Evolutionary conservation across 2,329 filamentous ascomycete genomes (phyloP).

Genomic region (Xylariaceae sp.): DNA sequence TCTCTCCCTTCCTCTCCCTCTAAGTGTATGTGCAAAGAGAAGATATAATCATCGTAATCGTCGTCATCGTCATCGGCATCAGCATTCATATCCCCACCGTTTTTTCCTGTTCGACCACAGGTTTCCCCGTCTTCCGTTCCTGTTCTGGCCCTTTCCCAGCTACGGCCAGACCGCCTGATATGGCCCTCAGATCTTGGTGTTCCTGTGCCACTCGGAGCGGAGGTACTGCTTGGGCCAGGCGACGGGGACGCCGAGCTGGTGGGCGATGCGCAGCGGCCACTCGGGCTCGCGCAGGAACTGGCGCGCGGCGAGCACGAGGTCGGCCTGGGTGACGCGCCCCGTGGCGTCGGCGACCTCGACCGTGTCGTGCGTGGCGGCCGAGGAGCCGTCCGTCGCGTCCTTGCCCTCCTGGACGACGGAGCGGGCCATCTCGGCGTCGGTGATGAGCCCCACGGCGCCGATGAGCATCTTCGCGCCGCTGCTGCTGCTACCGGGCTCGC

Average conservation of each 20-base stretch:
- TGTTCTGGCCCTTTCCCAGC: too few relatives aligned
- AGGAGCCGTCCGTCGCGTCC: slow-evolving; percentile 30
- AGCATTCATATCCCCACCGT: too few relatives aligned
- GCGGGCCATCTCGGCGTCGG: slow-evolving; percentile 59
- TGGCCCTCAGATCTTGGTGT: slow-evolving; percentile 17
- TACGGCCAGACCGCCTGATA: too few relatives aligned
- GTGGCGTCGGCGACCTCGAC: slow-evolving; percentile 33
- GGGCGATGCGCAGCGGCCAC: slow-evolving; percentile 65
- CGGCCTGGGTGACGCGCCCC: slow-evolving; percentile 40
- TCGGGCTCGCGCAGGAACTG: slow-evolving; percentile 79
- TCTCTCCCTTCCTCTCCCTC: too few relatives aligned
- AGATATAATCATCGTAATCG: too few relatives aligned
- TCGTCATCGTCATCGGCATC: too few relatives aligned
- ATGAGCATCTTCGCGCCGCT: slow-evolving; percentile 52
- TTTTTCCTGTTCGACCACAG: too few relatives aligned
- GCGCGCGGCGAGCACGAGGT: slow-evolving; percentile 66
- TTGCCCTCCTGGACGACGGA: slow-evolving; percentile 42
- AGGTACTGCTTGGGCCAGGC: slow-evolving; percentile 63
- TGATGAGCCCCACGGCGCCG: slow-evolving; percentile 68
- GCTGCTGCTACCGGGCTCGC: too few relatives aligned
- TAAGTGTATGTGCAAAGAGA: too few relatives aligned
- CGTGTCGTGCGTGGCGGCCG: slow-evolving; percentile 26
- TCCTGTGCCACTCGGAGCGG: slow-evolving; percentile 26
- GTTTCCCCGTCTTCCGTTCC: too few relatives aligned
- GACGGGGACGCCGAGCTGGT: slow-evolving; percentile 63